Evolutionary conservation across 2,329 filamentous ascomycete genomes (phyloP).

Genomic region (Fusarium heterosporum): DNA sequence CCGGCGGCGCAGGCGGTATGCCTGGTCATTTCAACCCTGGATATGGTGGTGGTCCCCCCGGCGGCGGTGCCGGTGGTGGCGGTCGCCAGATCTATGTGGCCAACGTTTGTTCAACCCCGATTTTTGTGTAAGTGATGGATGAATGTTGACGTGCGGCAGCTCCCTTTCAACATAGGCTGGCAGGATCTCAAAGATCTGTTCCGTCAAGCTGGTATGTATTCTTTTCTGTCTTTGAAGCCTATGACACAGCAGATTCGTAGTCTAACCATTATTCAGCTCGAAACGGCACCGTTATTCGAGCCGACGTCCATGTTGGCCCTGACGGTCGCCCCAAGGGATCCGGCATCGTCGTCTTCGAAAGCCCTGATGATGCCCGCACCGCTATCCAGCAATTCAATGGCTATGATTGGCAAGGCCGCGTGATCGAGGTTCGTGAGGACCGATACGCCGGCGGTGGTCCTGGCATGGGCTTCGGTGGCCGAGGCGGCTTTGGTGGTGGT

Average conservation of each 20-base stretch:
- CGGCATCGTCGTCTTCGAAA: conserved; percentile 96
- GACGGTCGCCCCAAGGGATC: conserved; percentile 96
- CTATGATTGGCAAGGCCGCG: conserved; percentile 96
- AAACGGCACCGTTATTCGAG: conserved; percentile 86
- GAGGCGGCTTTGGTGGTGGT: conserved; percentile 70
- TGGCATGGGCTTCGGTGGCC: conserved; percentile 65
- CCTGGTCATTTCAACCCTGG: conserved; percentile 69
- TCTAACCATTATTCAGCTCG: conserved; percentile 54
- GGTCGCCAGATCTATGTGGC: conserved; percentile 96
- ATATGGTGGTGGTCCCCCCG: conserved; percentile 63
- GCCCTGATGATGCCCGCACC: conserved; percentile 91
- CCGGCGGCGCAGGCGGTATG: conserved; percentile 61
- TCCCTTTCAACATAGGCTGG: conserved; percentile 98
- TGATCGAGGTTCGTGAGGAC: conserved; percentile 95
- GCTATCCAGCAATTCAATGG: conserved; percentile 98
- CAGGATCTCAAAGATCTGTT: conserved; percentile 99
- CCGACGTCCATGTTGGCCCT: conserved; percentile 91
- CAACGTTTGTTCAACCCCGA: conserved; percentile 80
- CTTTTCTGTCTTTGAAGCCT: neutral
- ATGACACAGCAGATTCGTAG: neutral
- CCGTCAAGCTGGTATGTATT: conserved; percentile 89
- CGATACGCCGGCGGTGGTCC: conserved; percentile 80
- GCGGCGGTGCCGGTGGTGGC: conserved; percentile 60
- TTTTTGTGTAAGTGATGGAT: conserved; percentile 21
- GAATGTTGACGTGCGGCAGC: conserved; percentile 64